A percentile compares a stretch with the other conserved stretches of the same genome.
Conservation (phyloP, 1,284 basidiomycete species). For the Anthracocystis setariae region DNA sequence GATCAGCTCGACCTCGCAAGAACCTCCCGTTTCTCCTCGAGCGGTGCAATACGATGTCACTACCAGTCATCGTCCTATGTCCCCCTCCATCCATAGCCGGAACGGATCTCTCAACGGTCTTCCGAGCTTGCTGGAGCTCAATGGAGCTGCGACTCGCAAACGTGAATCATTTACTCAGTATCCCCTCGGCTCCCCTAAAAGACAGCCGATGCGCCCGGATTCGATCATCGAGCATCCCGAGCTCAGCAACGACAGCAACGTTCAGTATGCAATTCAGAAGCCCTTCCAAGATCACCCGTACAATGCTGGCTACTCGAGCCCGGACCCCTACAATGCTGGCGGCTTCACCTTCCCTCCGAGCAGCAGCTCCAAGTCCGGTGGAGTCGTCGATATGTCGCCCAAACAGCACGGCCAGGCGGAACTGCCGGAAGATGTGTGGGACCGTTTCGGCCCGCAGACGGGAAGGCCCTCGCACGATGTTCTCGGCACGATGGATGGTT, state of each 20-base stretch:
- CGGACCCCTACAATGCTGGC: constrained; percentile 1
- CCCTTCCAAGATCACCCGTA: constrained; percentile 30
- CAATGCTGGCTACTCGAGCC: constrained; percentile 34
- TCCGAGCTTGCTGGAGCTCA: constrained; percentile 53
- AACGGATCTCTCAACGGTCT: constrained; percentile 41
- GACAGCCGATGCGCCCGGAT: too few relatives aligned
- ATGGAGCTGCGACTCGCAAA: constrained; percentile 11
- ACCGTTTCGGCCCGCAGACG: constrained; percentile 29
- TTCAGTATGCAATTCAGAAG: constrained; percentile 5
- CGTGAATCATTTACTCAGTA: constrained; percentile 37
- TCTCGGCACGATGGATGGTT: constrained; percentile 7
- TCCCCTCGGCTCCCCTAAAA: too few relatives aligned
- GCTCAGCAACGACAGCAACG: constrained; percentile 8
- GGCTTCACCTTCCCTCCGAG: constrained; percentile 24
- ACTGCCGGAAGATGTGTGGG: constrained; percentile 32
- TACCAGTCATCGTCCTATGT: constrained; percentile 58
- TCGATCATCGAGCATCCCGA: constrained; percentile 20
- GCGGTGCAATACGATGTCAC: constrained; percentile 65
- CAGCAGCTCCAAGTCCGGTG: neutral
- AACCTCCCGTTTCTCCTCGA: constrained; percentile 28
- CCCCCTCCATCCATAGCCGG: constrained; percentile 47
- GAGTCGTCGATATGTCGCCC: constrained; percentile 19
- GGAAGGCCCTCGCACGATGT: constrained; percentile 12
- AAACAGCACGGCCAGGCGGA: constrained; percentile 16
- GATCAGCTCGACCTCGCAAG: constrained; percentile 19